Evolutionary conservation across 306 rosid genomes (phyloP).

Genomic region (Alnus glutinosa): DNA sequence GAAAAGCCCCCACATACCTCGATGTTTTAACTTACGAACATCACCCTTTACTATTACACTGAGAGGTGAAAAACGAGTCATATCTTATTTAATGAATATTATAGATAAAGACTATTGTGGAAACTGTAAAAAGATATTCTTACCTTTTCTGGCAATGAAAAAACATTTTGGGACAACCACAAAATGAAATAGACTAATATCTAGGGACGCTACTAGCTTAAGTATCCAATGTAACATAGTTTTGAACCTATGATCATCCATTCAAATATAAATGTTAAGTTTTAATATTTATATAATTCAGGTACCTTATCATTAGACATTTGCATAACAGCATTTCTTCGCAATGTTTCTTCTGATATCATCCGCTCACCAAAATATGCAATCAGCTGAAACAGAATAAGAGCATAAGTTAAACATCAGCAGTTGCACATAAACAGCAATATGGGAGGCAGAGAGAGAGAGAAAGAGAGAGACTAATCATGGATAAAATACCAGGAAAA

Average conservation of each 20-base stretch:
- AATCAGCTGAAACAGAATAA: constrained; percentile 50
- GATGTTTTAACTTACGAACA: no score
- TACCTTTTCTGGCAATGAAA: no score
- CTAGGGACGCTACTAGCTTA: background rate
- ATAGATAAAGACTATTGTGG: no score
- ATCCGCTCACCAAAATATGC: constrained; percentile 67
- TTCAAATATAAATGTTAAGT: background rate
- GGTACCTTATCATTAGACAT: constrained; percentile 57
- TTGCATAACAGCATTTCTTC: constrained; percentile 75
- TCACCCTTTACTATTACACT: no score
- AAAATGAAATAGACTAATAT: no score
- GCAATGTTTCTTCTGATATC: constrained; percentile 76
- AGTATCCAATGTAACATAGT: constrained; percentile 4
- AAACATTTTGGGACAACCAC: no score
- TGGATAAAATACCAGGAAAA: background rate
- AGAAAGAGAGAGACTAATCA: background rate
- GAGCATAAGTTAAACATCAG: background rate
- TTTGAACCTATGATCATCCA: background rate
- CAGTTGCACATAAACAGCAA: background rate
- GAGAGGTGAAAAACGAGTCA: no score
- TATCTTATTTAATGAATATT: no score
- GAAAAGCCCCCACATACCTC: no score
- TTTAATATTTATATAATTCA: constrained; percentile 8
- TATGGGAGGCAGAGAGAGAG: background rate
- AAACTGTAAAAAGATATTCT: no score